Conservation (phyloP, 2,329 filamentous ascomycete species). For the Scedosporium dehoogii region DNA sequence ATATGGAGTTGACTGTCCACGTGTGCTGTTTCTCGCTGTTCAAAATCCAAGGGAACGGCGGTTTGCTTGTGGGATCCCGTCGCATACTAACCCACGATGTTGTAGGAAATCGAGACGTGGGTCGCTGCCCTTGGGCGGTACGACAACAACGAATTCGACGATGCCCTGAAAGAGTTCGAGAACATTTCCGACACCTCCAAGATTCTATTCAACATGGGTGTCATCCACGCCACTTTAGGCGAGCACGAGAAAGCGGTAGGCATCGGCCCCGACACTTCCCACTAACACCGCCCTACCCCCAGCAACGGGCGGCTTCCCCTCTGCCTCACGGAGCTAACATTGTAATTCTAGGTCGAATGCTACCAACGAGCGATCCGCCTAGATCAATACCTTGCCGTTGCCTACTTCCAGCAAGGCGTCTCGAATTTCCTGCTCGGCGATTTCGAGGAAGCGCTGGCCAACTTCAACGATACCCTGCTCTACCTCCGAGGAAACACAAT, state of each 20-base stretch:
- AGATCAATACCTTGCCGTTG: conserved; percentile 92
- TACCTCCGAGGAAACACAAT: conserved; percentile 93
- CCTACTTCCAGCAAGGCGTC: conserved; percentile 96
- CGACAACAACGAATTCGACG: conserved; percentile 96
- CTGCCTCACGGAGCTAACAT: conserved; percentile 6
- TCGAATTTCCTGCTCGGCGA: conserved; percentile 96
- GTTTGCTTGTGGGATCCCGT: neutral
- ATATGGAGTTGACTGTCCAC: too few species aligned
- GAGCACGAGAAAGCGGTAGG: conserved; percentile 92
- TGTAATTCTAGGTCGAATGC: conserved; percentile 64
- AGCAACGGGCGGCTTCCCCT: neutral
- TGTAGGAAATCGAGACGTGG: conserved; percentile 97
- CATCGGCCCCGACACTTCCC: neutral
- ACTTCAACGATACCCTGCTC: conserved; percentile 95
- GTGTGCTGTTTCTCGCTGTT: neutral
- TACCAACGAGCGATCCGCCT: conserved; percentile 86
- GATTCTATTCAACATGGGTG: conserved; percentile 96
- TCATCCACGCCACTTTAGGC: conserved; percentile 92
- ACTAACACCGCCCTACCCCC: neutral
- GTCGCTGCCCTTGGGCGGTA: conserved; percentile 83
- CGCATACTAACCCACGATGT: neutral
- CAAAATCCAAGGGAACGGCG: neutral
- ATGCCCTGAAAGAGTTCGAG: conserved; percentile 73
- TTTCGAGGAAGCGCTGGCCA: conserved; percentile 92
- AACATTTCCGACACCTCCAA: conserved; percentile 91